Base-by-base conservation (phyloP, 768 basidiomycete species). In the Leccinum aurantiacum region DNA sequence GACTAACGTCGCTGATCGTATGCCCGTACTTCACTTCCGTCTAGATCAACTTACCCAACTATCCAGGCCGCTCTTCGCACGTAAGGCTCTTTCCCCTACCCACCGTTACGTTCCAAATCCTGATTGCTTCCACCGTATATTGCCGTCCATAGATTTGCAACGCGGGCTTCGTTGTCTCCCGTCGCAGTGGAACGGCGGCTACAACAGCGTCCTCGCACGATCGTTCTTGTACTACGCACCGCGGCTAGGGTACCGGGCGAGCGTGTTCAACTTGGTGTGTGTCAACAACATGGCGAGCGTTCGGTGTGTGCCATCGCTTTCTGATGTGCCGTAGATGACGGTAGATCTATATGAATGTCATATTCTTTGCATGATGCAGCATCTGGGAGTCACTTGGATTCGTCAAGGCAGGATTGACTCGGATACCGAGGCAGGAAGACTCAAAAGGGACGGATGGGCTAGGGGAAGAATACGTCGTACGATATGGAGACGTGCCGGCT, bases 241-340 rank as follows among this genome's bases (percentile, higher is more conserved):
- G 0, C 77, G 75, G 41, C 76, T 95, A 24, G 93, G 91, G 35
- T 90, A 90, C 74, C 78, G 83, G 65, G 88, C 83, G 5, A 90
- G 88, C 69, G 85, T 96, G 25, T 96, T 97, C 80, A 97, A 97
- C 72, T 81, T 97, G 47, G 93, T 97, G 38, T 96, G 90, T 72
- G 84, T 86, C 25, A 92, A 88, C 71, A 97, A 96, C 75, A 67
- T 75, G 48, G 92, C 93, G 17, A 89, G 88, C 48, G 71, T 89
- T 60, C 83, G 78, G 89, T 87, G 61, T 66, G 80, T 72, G 15
- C 27, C 14, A 24, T 53, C 10, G 4, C 9, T n/a, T 15, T 11
- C 54, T 53, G 13, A n/a, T 33, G 33, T 2, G 15, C 41, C 14
- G 25, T 25, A 25, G 25, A 25, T 25, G 25, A 25, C 4, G 25